Evolutionary conservation across 495 filamentous ascomycete species (phyloP), one percentile per base, ranked within the genome.

Genomic region (Hypoxylon rickii): DNA sequence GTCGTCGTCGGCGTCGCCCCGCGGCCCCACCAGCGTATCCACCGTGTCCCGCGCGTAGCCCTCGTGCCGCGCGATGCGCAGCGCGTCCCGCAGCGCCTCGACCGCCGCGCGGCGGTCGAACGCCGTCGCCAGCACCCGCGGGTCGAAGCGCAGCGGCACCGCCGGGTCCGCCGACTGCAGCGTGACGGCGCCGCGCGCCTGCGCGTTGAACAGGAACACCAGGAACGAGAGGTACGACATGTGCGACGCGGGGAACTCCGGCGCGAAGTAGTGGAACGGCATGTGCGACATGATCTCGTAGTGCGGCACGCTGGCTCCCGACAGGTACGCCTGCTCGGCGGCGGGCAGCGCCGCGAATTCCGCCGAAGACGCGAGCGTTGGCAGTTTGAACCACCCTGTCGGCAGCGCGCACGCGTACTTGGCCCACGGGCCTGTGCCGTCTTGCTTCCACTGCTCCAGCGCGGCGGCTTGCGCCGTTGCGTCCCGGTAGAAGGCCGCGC

Each of bases 31-130:
- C 2, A 83, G 32, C 3, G 67, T 64, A 1, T 67, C 53, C 3
- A 80, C 58, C 3, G 66, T 78, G 42, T 80, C 74, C 40, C 79
- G 76, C 11, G 72, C 69, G 51, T 82, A 79, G 0, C 67, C 65
- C 7, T 77, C 74, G 12, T 73, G 68, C 1, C 71, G 67, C 5
- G 73, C 67, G 10, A 85, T 44, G 18, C 77, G 65, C 2, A 82
- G 29, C 0, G 72, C 65, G 6, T 80, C 70, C 2, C 79, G 73
- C 26, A 82, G 71, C 1, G 78, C 72, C 58, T 86, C 80, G 29
- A 86, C 65, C 10, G 78, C 76, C 0, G 76, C 73, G 1, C 78
- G 77, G 3, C 74, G 75, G 57, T 89, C 86, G 44, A 76, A 87
- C 4, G 79, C 74, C 38, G 83, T 76, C 1, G 68, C 63, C 1